Conservation (phyloP, 805 yeast species). For the Kazachstania viticola region DNA sequence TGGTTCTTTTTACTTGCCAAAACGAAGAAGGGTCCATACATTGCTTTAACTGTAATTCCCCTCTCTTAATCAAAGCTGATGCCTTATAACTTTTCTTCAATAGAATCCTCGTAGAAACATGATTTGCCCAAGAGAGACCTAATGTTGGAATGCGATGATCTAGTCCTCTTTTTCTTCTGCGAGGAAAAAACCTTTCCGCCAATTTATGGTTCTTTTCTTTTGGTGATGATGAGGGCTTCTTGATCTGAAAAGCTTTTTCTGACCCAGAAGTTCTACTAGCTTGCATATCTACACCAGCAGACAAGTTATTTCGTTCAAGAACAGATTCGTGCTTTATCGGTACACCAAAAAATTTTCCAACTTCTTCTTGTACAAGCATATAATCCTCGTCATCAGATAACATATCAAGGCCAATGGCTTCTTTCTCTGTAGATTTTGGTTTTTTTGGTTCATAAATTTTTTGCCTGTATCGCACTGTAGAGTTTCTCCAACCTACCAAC, state of each 20-base stretch:
- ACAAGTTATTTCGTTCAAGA: background rate
- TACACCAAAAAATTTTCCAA: no score
- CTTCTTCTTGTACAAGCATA: conserved; percentile 14
- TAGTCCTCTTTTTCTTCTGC: conserved; percentile 22
- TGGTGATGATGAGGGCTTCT: background rate
- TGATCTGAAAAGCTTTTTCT: background rate
- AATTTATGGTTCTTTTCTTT: background rate
- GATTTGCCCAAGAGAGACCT: conserved; percentile 45
- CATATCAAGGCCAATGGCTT: no score
- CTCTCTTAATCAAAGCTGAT: conserved; percentile 19
- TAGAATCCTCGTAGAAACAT: conserved; percentile 38
- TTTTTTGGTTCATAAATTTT: conserved; percentile 7
- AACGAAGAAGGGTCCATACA: conserved; percentile 22
- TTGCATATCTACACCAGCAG: background rate
- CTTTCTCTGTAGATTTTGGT: background rate
- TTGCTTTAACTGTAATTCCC: conserved; percentile 24
- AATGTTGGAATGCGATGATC: conserved; percentile 38
- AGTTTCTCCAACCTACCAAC: conserved; percentile 63
- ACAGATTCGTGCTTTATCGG: no score
- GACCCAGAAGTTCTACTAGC: background rate
- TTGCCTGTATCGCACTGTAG: conserved; percentile 26
- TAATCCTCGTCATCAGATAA: conserved; percentile 24
- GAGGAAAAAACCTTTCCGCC: no score
- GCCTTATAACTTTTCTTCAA: conserved; percentile 34
- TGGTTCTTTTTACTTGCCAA: conserved; percentile 26